Base-by-base conservation (phyloP, 2,329 filamentous ascomycete genomes). In the Scedosporium aurantiacum region DNA sequence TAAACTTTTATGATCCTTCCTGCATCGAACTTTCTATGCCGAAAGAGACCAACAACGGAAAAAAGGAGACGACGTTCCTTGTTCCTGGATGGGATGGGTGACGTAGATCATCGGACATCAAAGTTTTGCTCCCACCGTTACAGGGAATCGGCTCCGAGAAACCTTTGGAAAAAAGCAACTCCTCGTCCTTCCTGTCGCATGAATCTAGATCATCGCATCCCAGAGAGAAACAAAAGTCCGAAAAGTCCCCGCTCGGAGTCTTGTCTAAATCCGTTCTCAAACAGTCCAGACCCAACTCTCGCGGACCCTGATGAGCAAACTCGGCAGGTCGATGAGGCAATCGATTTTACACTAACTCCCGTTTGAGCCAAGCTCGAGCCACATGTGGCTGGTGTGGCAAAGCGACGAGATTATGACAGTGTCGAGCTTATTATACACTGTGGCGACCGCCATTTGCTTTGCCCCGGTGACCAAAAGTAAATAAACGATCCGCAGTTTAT, bases 391-490 rank as follows among this genome's bases (percentile, higher is more conserved):
- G 18, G 3, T 47, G 50, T 54, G 50, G 50, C 50, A 6, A 23
- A 21, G 50, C 50, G 23, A 54, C 50, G 23, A 54, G 23, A 37
- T 37, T 54, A 23, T 47, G 8, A 10, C 21, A 5, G 43, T 54
- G 12, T 27, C 50, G 18, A 54, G 23, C 50, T 14, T 23, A 57
- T 52, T 14, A 28, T 61, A 23, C 52, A 47, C 58, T 54, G 58
- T 60, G 45, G 43, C 21, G 3, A 8, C 27, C 32, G 10, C 2
- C 32, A 37, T 12, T 10, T 37, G n/a, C 50, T 61, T 61, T 61
- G 50, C 59, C 59, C 50, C 16, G 59, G 52, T 32, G 59, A 61
- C 59, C 50, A 54, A 45, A 54, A 61, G 59, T 61, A 61, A 61
- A 57, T 28, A 61, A 61, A 57, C n/a, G 50, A 23, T 6, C 8